Evolutionary conservation across 306 rosid genomes (phyloP).

Genomic region (Pyrus betulifolia): DNA sequence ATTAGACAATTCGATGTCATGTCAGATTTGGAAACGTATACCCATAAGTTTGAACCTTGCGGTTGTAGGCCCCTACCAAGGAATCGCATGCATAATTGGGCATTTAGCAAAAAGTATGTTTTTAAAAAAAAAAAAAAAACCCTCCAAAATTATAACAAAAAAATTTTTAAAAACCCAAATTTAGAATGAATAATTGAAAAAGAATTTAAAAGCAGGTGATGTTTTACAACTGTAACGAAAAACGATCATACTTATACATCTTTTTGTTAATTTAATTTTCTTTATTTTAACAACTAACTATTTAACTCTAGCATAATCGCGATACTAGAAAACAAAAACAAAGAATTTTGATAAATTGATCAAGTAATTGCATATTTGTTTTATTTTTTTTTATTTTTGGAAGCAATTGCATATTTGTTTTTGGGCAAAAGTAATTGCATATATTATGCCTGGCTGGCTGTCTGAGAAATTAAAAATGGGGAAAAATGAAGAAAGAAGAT

Average conservation of each 20-base stretch:
- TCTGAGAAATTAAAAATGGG: not conserved
- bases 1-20: no score
- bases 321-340: not conserved
- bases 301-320: no score
- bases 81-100: not conserved
- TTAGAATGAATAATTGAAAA: not conserved
- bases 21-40: no score
- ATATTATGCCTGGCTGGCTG: not conserved
- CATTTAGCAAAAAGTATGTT: not conserved
- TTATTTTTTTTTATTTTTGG: no score
- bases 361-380: not conserved
- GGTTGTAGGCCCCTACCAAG: not conserved
- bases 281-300: no score
- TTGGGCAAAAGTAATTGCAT: not conserved
- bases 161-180: no score
- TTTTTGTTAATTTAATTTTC: no score
- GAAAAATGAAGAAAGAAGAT: no score
- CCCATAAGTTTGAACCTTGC: no score
- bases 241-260: no score
- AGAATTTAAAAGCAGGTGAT: no score
- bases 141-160: not conserved
- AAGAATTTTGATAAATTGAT: not conserved
- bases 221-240: no score
- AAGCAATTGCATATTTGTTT: not conserved
- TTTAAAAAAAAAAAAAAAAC: not conserved